Conservation (phyloP, 768 basidiomycete species). For the Mycena leptocephala region DNA sequence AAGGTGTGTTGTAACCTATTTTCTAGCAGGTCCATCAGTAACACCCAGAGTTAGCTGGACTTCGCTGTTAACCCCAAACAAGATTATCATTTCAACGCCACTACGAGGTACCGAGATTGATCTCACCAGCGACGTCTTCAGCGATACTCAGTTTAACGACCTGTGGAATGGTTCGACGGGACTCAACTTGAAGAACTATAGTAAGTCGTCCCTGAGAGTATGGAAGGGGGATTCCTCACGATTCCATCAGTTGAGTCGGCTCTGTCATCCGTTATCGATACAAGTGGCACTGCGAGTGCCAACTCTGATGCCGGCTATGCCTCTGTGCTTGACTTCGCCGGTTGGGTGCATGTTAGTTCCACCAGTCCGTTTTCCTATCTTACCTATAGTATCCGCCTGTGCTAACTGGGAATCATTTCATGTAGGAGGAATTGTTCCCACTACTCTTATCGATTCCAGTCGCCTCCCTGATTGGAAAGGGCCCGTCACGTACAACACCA, state of each 20-base stretch:
- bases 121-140: neutral
- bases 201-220: neutral
- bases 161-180: neutral
- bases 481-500: neutral
- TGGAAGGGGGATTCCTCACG: neutral
- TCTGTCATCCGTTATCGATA: neutral
- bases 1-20: neutral
- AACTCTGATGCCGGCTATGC: neutral
- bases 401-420: neutral
- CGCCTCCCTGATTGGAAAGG: neutral
- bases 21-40: neutral
- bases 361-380: neutral
- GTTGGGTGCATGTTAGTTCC: neutral
- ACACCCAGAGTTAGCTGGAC: neutral
- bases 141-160: neutral
- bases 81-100: neutral
- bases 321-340: neutral
- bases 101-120: neutral
- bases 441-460: neutral
- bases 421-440: neutral
- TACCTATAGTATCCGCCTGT: too few species aligned
- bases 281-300: neutral
- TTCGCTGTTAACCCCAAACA: constrained; percentile 16
- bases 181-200: neutral
- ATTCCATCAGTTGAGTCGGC: neutral